Evolutionary conservation across 257 asterid species (phyloP).

Genomic region (Catharanthus roseus): DNA sequence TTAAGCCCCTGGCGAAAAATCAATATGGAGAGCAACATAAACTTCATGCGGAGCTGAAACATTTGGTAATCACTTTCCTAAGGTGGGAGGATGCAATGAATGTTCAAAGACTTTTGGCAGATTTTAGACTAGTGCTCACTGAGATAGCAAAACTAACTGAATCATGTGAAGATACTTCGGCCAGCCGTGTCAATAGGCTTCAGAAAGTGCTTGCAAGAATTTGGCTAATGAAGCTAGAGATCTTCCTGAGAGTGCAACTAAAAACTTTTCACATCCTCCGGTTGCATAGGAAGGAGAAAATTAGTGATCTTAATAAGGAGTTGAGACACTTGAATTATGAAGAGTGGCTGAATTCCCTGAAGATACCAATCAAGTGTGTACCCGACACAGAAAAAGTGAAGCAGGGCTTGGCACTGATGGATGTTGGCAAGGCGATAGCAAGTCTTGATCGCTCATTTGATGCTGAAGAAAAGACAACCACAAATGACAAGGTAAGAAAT

Average conservation of each 20-base stretch:
- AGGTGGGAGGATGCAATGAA: no score
- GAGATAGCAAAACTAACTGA: no score
- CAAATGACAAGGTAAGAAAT: background rate
- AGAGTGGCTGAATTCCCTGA: background rate
- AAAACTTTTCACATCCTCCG: background rate
- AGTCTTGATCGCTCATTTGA: no score
- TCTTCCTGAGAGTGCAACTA: background rate
- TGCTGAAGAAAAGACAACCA: no score
- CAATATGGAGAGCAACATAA: no score
- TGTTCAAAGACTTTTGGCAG: no score
- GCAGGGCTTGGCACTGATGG: background rate
- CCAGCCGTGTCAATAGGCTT: background rate
- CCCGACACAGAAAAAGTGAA: background rate
- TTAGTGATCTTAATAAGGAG: background rate
- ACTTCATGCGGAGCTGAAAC: no score
- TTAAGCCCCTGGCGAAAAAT: no score
- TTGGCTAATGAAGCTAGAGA: background rate
- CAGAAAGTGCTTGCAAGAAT: background rate
- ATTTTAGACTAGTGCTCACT: no score
- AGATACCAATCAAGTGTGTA: no score
- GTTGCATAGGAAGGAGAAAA: background rate
- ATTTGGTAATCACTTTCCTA: no score
- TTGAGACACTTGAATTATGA: background rate
- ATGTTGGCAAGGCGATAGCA: background rate
- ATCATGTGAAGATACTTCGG: no score